Conservation (phyloP, 345 rosid genomes). For the Eutrema yunnanense region DNA sequence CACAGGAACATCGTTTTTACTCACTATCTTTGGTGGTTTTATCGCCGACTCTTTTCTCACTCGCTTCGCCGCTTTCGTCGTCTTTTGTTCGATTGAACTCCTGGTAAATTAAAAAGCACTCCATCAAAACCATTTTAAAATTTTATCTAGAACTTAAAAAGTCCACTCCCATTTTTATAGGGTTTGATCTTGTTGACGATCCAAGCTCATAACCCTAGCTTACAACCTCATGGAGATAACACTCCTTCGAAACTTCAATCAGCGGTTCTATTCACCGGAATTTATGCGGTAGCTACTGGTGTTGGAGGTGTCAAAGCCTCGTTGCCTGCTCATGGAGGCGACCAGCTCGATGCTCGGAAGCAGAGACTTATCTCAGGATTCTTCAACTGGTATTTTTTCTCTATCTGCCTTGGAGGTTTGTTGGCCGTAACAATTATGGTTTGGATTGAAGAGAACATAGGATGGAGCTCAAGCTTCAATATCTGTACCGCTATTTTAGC, state of each 20-base stretch:
- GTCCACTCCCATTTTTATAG: slow-evolving; percentile 5
- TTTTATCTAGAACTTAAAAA: neutral
- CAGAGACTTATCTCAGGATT: slow-evolving; percentile 37
- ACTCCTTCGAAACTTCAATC: slow-evolving; percentile 33
- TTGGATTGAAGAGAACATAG: slow-evolving; percentile 59
- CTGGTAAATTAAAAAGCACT: slow-evolving; percentile 28
- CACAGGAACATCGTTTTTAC: slow-evolving; percentile 60
- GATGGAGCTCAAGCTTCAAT: slow-evolving; percentile 45
- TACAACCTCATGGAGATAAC: slow-evolving; percentile 33
- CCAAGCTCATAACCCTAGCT: slow-evolving; percentile 38
- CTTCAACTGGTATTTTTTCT: slow-evolving; percentile 60
- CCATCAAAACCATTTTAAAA: neutral
- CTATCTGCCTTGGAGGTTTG: slow-evolving; percentile 44
- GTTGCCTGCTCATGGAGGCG: slow-evolving; percentile 62
- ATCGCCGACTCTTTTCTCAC: slow-evolving; percentile 52
- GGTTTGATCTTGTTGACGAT: slow-evolving; percentile 46
- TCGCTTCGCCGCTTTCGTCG: slow-evolving; percentile 38
- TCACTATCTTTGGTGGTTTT: slow-evolving; percentile 56
- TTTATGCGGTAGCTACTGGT: slow-evolving; percentile 48
- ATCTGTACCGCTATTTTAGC: slow-evolving; percentile 24
- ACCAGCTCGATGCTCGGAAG: slow-evolving; percentile 42
- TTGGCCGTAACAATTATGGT: slow-evolving; percentile 47
- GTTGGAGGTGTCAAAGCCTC: slow-evolving; percentile 60
- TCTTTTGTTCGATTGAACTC: slow-evolving; percentile 38
- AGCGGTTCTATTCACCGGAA: slow-evolving; percentile 38